These are phyloP conservation scores for Tolypocladium capitatum DNA, from an alignment of 2,329 filamentous ascomycete genomes.

Conservation along the genomic window DNA sequence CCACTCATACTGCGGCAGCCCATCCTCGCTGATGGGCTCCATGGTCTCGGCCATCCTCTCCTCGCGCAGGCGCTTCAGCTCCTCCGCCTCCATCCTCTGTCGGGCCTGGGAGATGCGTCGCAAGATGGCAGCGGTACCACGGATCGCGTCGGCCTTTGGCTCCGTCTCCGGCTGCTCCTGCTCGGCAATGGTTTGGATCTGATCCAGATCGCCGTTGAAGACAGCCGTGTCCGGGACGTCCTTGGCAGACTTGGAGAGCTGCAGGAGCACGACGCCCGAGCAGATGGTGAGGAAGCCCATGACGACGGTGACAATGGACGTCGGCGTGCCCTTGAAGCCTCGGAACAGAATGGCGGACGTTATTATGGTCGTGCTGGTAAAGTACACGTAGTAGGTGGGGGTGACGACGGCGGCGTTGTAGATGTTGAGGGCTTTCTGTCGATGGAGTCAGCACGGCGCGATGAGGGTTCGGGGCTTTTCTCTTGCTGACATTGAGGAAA, in stretches of 20 bases:
- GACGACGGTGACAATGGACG: slow-evolving; percentile 75
- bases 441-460: background rate
- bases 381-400: slow-evolving; percentile 97
- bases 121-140: slow-evolving; percentile 78
- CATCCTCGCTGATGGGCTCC: slow-evolving; percentile 65
- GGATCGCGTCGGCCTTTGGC: slow-evolving; percentile 90
- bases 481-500: slow-evolving; percentile 70
- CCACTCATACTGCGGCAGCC: slow-evolving; percentile 62
- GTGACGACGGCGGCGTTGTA: slow-evolving; percentile 96
- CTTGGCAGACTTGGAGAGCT: slow-evolving; percentile 96
- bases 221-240: slow-evolving; percentile 90
- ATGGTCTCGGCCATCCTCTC: slow-evolving; percentile 62
- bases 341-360: slow-evolving; percentile 86
- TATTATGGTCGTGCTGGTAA: slow-evolving; percentile 89
- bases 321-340: slow-evolving; percentile 78
- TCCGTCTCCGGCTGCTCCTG: slow-evolving; percentile 94
- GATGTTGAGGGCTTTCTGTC: slow-evolving; percentile 89
- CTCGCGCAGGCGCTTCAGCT: slow-evolving; percentile 64
- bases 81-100: slow-evolving; percentile 65
- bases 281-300: slow-evolving; percentile 93
- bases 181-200: slow-evolving; percentile 88
- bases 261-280: slow-evolving; percentile 77
- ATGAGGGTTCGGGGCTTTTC: slow-evolving; percentile 18
- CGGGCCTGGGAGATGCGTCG: slow-evolving; percentile 66
- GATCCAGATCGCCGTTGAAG: slow-evolving; percentile 84